phyloP scores from a whole-genome alignment of 495 filamentous ascomycete genomes.

The Talaromyces wortmannii region DNA sequence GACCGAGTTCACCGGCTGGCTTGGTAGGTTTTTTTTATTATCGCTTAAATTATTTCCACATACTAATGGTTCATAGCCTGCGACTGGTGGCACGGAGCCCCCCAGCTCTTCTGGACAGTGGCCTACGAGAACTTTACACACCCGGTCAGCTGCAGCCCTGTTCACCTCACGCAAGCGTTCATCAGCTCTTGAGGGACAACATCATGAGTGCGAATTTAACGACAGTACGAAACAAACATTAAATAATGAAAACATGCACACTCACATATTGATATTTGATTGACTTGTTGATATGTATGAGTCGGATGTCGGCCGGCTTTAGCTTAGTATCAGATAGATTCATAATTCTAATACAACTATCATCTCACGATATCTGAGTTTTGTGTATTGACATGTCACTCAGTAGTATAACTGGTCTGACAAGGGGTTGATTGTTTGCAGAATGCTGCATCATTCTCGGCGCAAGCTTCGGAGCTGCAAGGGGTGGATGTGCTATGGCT shows the following conservation, averaged over 20 bases:
- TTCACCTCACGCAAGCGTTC: conserved; percentile 15
- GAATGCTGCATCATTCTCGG: too few relatives aligned
- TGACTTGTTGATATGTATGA: background rate
- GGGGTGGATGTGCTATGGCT: too few relatives aligned
- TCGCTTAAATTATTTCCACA: background rate
- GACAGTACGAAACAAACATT: too few relatives aligned
- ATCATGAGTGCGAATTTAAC: too few relatives aligned
- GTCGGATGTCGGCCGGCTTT: background rate
- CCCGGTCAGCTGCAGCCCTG: conserved; percentile 38
- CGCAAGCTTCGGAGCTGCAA: too few relatives aligned
- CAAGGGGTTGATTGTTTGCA: too few relatives aligned
- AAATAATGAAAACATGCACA: too few relatives aligned
- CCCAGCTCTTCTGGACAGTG: conserved; percentile 46
- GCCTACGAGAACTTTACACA: conserved; percentile 14
- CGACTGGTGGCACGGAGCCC: conserved; percentile 47
- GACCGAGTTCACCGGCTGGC: conserved; percentile 42
- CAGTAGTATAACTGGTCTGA: too few relatives aligned
- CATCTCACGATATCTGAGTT: too few relatives aligned
- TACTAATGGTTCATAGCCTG: conserved; percentile 28
- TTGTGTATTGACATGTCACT: too few relatives aligned
- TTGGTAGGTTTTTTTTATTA: conserved; percentile 32
- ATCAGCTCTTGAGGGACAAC: conserved; percentile 3
- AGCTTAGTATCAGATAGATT: background rate
- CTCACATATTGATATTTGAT: background rate
- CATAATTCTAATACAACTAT: background rate